Evolutionary conservation across 2,329 filamentous ascomycete species (phyloP), one percentile per base, ranked within the genome.

Genomic region (Aspergillus nomiae): DNA sequence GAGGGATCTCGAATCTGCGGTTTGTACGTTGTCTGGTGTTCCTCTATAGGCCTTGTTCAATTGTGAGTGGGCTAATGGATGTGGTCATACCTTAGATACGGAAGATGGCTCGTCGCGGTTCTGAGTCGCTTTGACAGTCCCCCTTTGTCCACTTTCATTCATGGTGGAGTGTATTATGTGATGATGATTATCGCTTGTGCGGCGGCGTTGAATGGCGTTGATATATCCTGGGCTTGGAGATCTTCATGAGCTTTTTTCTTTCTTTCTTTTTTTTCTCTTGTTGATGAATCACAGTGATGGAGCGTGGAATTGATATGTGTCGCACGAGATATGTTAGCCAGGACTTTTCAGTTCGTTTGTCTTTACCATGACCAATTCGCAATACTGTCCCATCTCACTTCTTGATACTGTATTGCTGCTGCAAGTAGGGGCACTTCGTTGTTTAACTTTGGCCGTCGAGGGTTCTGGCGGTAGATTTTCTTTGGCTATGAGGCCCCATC

Each of bases 1-100:
- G 11, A 51, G 30, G 26, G 64, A 65, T 54, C 53, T 66, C 19
- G 64, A 66, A 48, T 55, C 51, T 5, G 51, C 32, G 16, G 34
- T 55, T 38, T 55, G 51, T 55, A 55, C 16, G 51, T 38, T 6
- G 14, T 4, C 16, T 14, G 10, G 5, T 10, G 9, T 26, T 8
- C 1, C 26, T 11, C 10, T 14, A 7, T 32, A 6, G 6, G 6
- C 14, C 32, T 9, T 0, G 36, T 9, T 4, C 36, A 3, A 3
- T n/a, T 16, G 14, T 4, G 26, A 9, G 28, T 9, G 4, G n/a
- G 24, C 32, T 38, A 55, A 55, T 55, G 51, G 19, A 6, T 21
- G 2, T 12, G 48, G 21, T 9, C 3, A 0, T 30, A 12, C 8
- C 28, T 1, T 38, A 55, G 51, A 55, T 38, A 55, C 51, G n/a